Base-by-base conservation (phyloP, 1,284 basidiomycete species). In the Moesziomyces parantarcticus region DNA sequence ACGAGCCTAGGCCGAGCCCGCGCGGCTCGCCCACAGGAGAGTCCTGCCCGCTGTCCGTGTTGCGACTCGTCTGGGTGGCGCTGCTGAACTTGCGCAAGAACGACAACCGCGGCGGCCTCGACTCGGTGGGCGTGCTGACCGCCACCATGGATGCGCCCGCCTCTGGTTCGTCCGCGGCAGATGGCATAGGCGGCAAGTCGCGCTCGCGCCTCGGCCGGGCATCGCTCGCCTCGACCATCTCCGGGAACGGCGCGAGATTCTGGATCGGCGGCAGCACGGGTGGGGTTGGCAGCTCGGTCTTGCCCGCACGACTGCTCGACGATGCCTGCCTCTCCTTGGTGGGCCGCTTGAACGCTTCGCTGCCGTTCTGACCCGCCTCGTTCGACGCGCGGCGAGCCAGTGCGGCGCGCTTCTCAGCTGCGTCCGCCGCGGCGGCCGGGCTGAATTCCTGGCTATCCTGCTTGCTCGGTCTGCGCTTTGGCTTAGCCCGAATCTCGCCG, bases 171-270 rank as follows among this genome's bases (percentile, higher is more conserved):
- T 57, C 48, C n/a, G 60, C 61, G 1, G 72, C 43, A 16, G 22
- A 34, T 1, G 67, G 72, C 70, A 69, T 76, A 1, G 67, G 61
- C 10, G 71, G 73, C n/a, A 73, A 43, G n/a, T 65, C 64, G 11
- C 68, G 47, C 57, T 71, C 63, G 23, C 48, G 50, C 34, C 49
- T 53, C 29, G 46, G 14, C 42, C n/a, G 36, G 6, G 49, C 18
- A 1, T 39, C 39, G 4, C 3, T 29, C 6, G 50, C 26, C 21
- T 55, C 45, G 7, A 53, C 43, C 10, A 55, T 29, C n/a, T 64
- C 61, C 0, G 66, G 66, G 32, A 78, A 75, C 9, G 76, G 76
- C 11, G 72, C 64, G 9, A 77, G 29, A 21, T 78, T 76, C 47
- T 72, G 62, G 18, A 77, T 78, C 1, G 76, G 71, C 13, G 76